phyloP scores from a whole-genome alignment of 2,329 filamentous ascomycete species.

The Fusarium nodosum region DNA sequence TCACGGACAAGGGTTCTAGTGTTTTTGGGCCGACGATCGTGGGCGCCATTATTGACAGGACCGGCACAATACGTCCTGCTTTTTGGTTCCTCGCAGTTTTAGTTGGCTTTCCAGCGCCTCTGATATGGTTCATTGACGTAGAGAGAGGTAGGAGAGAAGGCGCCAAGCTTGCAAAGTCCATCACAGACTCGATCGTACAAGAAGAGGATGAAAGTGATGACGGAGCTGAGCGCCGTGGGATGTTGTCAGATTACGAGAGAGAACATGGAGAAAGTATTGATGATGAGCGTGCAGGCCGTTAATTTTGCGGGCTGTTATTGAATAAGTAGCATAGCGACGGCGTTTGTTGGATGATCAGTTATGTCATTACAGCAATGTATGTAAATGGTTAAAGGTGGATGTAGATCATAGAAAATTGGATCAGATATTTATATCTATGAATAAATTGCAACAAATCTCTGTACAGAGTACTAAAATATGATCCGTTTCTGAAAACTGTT shows the following conservation, averaged over 20 bases:
- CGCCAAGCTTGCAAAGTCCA: constrained; percentile 70
- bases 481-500: neutral
- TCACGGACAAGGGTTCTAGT: constrained; percentile 96
- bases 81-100: constrained; percentile 92
- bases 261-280: constrained; percentile 32
- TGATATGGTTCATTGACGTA: constrained; percentile 88
- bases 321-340: constrained; percentile 45
- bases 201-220: constrained; percentile 38
- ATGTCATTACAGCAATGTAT: neutral
- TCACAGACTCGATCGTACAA: constrained; percentile 64
- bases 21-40: constrained; percentile 96
- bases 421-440: neutral
- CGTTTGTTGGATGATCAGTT: constrained; percentile 30
- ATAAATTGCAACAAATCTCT: neutral
- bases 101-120: constrained; percentile 85
- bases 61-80: constrained; percentile 84
- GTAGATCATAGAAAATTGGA: constrained; percentile 14
- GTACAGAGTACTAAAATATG: neutral
- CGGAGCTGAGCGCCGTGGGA: constrained; percentile 48
- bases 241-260: constrained; percentile 51
- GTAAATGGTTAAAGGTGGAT: neutral
- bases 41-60: constrained; percentile 88
- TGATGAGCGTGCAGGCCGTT: constrained; percentile 25
- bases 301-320: constrained; percentile 10
- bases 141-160: constrained; percentile 81